phyloP scores from a whole-genome alignment of 176 grass and related monocot genomes.

The Rhynchospora pubera region DNA sequence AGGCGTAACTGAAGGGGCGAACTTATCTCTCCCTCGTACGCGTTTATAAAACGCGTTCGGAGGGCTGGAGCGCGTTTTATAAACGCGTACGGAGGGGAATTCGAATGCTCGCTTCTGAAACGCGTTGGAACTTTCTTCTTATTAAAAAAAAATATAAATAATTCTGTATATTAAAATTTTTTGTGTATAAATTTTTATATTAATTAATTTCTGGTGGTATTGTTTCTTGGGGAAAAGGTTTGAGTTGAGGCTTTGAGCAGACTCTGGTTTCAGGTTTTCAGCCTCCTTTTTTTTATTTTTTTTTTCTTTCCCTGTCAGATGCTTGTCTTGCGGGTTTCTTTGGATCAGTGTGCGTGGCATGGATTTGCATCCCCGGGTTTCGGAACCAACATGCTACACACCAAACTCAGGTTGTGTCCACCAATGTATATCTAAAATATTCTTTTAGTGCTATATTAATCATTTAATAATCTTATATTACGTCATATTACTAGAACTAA shows the following conservation, averaged over 20 bases:
- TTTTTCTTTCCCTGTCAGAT: not conserved
- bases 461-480: not conserved
- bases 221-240: not conserved
- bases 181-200: too few relatives aligned
- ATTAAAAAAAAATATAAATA: too few relatives aligned
- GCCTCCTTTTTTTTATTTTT: not conserved
- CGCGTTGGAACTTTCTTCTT: too few relatives aligned
- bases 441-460: too few relatives aligned
- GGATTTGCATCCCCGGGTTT: not conserved
- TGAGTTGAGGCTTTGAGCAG: not conserved
- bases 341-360: slow-evolving; percentile 8
- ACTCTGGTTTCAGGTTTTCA: not conserved
- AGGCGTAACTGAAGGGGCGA: too few relatives aligned
- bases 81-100: too few relatives aligned
- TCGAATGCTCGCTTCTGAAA: too few relatives aligned
- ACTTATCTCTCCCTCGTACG: too few relatives aligned
- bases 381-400: not conserved
- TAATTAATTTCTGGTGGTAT: too few relatives aligned
- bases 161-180: too few relatives aligned
- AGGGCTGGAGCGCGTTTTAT: too few relatives aligned
- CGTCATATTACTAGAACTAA: not conserved
- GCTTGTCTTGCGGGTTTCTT: slow-evolving; percentile 9
- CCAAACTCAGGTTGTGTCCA: not conserved
- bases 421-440: not conserved
- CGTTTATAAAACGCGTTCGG: too few relatives aligned